Evolutionary conservation across 2,329 filamentous ascomycete genomes (phyloP).

Genomic region (Diplocarpon mali): DNA sequence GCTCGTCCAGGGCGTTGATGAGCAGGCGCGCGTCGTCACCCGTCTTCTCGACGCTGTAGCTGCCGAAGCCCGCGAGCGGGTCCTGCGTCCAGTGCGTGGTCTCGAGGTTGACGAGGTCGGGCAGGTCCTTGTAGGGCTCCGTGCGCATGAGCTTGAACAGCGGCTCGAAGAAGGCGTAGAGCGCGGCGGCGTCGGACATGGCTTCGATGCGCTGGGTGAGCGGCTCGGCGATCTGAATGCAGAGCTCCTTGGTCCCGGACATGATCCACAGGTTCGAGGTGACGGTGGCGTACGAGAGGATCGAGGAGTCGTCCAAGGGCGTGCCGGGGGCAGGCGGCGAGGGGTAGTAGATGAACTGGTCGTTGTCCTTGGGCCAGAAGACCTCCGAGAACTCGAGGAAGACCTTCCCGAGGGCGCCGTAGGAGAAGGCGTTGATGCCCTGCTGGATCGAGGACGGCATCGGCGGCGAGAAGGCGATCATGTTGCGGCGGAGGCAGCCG

Average conservation of each 20-base stretch:
- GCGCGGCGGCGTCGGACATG: constrained; percentile 29
- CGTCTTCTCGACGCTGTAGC: constrained; percentile 34
- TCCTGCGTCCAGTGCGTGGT: constrained; percentile 35
- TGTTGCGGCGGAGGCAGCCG: constrained; percentile 30
- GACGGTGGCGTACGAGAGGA: constrained; percentile 34
- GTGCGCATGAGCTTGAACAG: constrained; percentile 34
- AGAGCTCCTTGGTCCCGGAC: constrained; percentile 32
- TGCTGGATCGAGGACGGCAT: constrained; percentile 29
- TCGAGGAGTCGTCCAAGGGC: constrained; percentile 27
- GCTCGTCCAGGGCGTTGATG: constrained; percentile 29
- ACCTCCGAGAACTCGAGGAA: constrained; percentile 34
- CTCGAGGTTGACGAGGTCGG: constrained; percentile 30
- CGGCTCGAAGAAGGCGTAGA: constrained; percentile 34
- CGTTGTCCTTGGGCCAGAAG: constrained; percentile 35
- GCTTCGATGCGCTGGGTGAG: constrained; percentile 34
- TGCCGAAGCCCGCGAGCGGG: constrained; percentile 32
- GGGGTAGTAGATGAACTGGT: constrained; percentile 35
- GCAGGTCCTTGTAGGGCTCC: constrained; percentile 34
- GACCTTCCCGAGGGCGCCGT: constrained; percentile 33
- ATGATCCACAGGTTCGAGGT: constrained; percentile 35
- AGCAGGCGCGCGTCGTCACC: constrained; percentile 31
- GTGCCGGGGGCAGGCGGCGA: constrained; percentile 27
- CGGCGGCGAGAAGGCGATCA: constrained; percentile 31
- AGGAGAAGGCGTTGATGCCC: constrained; percentile 30
- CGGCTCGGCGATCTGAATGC: constrained; percentile 33